Conservation (phyloP, 2,329 filamentous ascomycete species). For the Xylariales sp. region DNA sequence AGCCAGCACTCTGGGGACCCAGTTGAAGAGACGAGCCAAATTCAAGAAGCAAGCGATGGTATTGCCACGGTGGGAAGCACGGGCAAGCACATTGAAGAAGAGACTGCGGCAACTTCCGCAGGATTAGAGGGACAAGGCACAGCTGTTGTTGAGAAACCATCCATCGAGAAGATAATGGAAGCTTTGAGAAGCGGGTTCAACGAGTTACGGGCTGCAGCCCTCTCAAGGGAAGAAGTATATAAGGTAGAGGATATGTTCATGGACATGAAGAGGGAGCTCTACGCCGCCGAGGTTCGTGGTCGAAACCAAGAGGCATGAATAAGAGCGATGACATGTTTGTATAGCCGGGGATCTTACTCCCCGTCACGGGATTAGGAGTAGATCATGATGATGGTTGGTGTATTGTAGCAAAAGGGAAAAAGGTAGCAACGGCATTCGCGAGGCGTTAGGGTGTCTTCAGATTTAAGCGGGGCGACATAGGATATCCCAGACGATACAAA, state of each 20-base stretch:
- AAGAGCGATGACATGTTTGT: not conserved
- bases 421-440: too few species aligned
- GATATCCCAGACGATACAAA: too few species aligned
- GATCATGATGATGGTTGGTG: too few species aligned
- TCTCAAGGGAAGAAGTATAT: constrained; percentile 63
- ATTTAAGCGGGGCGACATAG: too few species aligned
- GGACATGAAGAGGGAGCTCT: constrained; percentile 71
- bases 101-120: constrained; percentile 3
- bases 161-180: constrained; percentile 45
- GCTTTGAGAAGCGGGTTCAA: constrained; percentile 53
- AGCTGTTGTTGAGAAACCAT: constrained; percentile 23
- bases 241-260: constrained; percentile 75
- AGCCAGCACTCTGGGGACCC: too few species aligned
- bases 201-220: constrained; percentile 52
- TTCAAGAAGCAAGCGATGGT: constrained; percentile 23
- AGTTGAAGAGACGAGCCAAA: too few species aligned
- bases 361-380: too few species aligned
- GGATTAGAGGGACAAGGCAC: constrained; percentile 11
- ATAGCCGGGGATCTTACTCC: too few species aligned
- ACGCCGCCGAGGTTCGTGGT: constrained; percentile 62
- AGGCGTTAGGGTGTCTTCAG: too few species aligned
- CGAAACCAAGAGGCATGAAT: constrained; percentile 10
- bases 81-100: constrained; percentile 8
- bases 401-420: too few species aligned
- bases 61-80: constrained; percentile 11